Percentiles rank a stretch among this genome's conserved stretches.
Evolutionary conservation across 192 early-diverging fungal species (phyloP).

Genomic region (Coemansia sp.): DNA sequence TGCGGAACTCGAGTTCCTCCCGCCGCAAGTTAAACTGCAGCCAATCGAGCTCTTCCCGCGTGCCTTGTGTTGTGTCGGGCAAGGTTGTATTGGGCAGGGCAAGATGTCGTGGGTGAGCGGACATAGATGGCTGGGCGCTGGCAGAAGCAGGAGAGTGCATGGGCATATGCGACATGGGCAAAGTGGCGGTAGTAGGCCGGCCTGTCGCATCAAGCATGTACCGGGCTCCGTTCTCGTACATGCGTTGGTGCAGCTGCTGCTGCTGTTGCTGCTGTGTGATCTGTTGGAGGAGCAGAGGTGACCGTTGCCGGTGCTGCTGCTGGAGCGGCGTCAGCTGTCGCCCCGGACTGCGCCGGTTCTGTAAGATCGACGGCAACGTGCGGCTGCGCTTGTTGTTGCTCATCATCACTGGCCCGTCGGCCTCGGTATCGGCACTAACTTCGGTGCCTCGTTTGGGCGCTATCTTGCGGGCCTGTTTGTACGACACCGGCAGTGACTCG

Average conservation of each 20-base stretch:
- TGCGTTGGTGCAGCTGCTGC: conserved; percentile 18
- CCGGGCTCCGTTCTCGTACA: conserved; percentile 15
- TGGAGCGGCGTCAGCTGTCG: conserved; percentile 7
- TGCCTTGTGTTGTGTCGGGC: conserved; percentile 7
- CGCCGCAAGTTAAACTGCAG: conserved; percentile 50
- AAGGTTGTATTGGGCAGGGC: no score
- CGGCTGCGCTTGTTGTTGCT: conserved; percentile 43
- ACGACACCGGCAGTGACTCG: conserved; percentile 39
- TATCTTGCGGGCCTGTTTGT: conserved; percentile 30
- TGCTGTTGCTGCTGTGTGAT: conserved; percentile 6
- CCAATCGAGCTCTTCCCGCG: conserved; percentile 53
- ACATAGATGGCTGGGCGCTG: no score
- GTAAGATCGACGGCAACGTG: conserved; percentile 36
- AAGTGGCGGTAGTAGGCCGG: conserved; percentile 22
- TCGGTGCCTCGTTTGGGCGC: conserved; percentile 48
- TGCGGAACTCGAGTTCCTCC: conserved; percentile 52
- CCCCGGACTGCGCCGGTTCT: conserved; percentile 22
- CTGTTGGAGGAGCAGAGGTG: conserved; percentile 6
- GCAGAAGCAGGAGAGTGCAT: no score
- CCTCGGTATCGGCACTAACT: conserved; percentile 5
- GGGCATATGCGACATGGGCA: conserved; percentile 26
- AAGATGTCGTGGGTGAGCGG: no score
- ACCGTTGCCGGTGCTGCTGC: conserved; percentile 17
- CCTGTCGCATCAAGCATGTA: conserved; percentile 13
- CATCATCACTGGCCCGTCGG: conserved; percentile 36